Percentiles rank a stretch among this genome's conserved stretches.
These are phyloP conservation scores for Lentinula detonsa DNA, from an alignment of 768 basidiomycete species.

Conservation along the genomic window DNA sequence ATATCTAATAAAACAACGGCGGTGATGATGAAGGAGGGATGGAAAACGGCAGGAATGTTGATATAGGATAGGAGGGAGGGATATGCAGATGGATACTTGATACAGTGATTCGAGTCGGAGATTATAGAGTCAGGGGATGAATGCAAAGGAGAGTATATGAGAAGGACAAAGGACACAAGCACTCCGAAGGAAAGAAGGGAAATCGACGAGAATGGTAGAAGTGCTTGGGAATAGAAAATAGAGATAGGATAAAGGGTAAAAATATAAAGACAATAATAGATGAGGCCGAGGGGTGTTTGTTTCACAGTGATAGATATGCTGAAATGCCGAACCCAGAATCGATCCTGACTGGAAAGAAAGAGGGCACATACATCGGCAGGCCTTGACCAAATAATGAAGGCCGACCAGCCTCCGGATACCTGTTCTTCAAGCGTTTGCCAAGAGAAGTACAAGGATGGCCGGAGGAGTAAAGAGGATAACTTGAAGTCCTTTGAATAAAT, in stretches of 20 bases:
- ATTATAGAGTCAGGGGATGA: background rate
- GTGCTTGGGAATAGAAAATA: conserved; percentile 1
- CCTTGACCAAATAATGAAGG: background rate
- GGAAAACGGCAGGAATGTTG: background rate
- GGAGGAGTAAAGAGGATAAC: background rate
- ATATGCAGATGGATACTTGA: conserved; percentile 7
- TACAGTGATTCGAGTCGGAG: conserved; percentile 5
- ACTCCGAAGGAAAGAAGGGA: conserved; percentile 9
- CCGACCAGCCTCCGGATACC: background rate
- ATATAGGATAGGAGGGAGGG: conserved; percentile 1
- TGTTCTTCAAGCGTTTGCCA: background rate
- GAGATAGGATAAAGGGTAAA: conserved; percentile 9
- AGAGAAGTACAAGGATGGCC: background rate
- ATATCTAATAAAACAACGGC: conserved; percentile 1
- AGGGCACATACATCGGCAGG: background rate
- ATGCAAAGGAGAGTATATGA: background rate
- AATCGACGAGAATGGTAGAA: background rate
- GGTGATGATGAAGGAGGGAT: background rate
- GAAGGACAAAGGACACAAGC: conserved; percentile 9
- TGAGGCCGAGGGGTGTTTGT: background rate
- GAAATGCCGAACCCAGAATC: background rate
- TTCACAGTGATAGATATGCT: conserved; percentile 4
- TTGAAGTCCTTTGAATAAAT: background rate
- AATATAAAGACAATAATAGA: conserved; percentile 3
- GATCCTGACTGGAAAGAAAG: background rate